Conservation (phyloP, 2,329 filamentous ascomycete species). For the Xylariaceae sp. region DNA sequence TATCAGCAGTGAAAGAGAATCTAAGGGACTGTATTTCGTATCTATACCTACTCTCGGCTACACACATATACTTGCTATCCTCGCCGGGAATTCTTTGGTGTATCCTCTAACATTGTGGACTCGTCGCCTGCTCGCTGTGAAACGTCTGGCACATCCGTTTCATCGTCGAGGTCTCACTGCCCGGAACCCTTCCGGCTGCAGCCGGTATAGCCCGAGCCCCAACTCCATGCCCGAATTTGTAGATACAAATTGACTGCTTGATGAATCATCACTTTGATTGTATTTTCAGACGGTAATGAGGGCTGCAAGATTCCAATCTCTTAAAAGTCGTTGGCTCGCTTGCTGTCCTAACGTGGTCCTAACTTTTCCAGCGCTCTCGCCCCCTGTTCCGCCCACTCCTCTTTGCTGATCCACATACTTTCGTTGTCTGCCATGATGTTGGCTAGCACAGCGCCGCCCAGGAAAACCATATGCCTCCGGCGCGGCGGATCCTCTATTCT, state of each 20-base stretch:
- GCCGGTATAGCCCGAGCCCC: too few relatives aligned
- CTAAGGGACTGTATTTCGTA: too few relatives aligned
- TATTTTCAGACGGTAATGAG: slow-evolving; percentile 1
- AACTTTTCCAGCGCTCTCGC: slow-evolving; percentile 82
- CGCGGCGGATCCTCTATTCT: slow-evolving; percentile 96
- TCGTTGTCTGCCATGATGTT: slow-evolving; percentile 99
- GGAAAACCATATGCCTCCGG: slow-evolving; percentile 98
- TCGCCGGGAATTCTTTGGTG: too few relatives aligned
- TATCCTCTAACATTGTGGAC: too few relatives aligned
- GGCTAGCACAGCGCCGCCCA: slow-evolving; percentile 91
- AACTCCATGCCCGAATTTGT: background rate
- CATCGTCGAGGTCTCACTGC: too few relatives aligned
- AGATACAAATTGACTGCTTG: background rate
- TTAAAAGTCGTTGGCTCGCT: background rate
- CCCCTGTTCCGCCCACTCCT: slow-evolving; percentile 95
- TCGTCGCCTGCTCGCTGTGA: too few relatives aligned
- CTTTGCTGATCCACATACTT: slow-evolving; percentile 97
- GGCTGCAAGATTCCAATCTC: slow-evolving; percentile 5
- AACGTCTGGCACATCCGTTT: too few relatives aligned
- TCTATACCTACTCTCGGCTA: too few relatives aligned
- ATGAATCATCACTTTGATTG: background rate
- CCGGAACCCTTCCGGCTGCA: too few relatives aligned
- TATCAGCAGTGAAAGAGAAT: too few relatives aligned
- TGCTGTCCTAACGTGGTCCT: slow-evolving; percentile 66
- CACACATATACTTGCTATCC: too few relatives aligned